phyloP scores from a whole-genome alignment of 768 basidiomycete species.

The Pulveroboletus sp. region DNA sequence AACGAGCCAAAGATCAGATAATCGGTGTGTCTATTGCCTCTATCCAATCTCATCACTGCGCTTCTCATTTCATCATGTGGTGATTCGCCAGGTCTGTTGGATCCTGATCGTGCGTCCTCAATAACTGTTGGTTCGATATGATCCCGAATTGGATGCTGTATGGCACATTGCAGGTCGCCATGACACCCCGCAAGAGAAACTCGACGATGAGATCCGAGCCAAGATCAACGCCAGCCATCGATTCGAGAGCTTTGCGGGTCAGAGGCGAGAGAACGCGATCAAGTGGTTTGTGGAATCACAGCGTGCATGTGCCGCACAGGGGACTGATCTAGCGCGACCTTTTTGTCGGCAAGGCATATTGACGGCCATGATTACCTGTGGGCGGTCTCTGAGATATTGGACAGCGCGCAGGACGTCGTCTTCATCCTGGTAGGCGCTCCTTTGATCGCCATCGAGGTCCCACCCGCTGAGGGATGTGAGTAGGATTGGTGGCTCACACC shows the following conservation, averaged over 20 bases:
- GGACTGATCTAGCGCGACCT: neutral
- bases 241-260: constrained; percentile 77
- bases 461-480: neutral
- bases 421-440: constrained; percentile 65
- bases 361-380: constrained; percentile 98
- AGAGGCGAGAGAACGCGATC: constrained; percentile 63
- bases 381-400: constrained; percentile 88
- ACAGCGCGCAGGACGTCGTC: constrained; percentile 74
- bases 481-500: constrained; percentile 95
- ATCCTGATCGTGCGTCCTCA: constrained; percentile 30
- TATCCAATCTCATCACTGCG: neutral
- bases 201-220: constrained; percentile 63
- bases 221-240: constrained; percentile 78
- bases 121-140: neutral
- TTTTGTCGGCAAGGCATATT: constrained; percentile 55
- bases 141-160: neutral
- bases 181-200: constrained; percentile 69
- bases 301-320: neutral
- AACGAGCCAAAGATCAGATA: constrained; percentile 33
- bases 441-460: neutral
- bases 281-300: constrained; percentile 59
- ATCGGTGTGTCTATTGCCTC: constrained; percentile 26
- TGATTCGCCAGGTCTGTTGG: constrained; percentile 27
- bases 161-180: constrained; percentile 46
- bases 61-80: neutral